These are phyloP conservation scores for Hanseniaspora meyeri DNA, from an alignment of 805 yeast genomes.

Conservation along the genomic window DNA sequence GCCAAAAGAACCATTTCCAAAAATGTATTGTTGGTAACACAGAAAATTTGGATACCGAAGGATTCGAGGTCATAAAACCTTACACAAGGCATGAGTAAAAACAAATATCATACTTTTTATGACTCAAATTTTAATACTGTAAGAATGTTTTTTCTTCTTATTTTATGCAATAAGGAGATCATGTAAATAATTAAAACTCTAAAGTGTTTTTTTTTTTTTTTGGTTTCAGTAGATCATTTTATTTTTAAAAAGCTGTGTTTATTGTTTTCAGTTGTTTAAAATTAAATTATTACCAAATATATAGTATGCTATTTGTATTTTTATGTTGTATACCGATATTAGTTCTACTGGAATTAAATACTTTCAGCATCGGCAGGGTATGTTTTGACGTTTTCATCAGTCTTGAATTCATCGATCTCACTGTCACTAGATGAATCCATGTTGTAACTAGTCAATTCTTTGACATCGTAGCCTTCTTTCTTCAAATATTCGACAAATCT, in stretches of 20 bases:
- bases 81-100: conserved; percentile 1
- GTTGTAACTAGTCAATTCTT: not conserved
- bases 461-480: conserved; percentile 56
- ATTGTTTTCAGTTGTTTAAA: not conserved
- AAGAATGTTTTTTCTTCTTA: not conserved
- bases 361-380: not conserved
- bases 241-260: no score
- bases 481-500: conserved; percentile 55
- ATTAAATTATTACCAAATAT: not conserved
- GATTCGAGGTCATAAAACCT: conserved; percentile 38
- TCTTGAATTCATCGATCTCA: not conserved
- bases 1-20: not conserved
- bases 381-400: not conserved
- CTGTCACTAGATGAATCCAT: not conserved
- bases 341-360: not conserved
- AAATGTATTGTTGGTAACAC: conserved; percentile 9
- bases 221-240: not conserved
- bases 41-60: conserved; percentile 19
- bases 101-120: not conserved
- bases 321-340: not conserved
- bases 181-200: not conserved
- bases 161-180: not conserved
- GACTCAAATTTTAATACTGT: no score
- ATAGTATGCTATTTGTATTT: not conserved
- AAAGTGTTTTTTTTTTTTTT: not conserved